A percentile compares a stretch with the other conserved stretches of the same genome.
These are phyloP conservation scores for Silene noctiflora DNA, from an alignment of 179 eudicot genomes.

Conservation along the genomic window DNA sequence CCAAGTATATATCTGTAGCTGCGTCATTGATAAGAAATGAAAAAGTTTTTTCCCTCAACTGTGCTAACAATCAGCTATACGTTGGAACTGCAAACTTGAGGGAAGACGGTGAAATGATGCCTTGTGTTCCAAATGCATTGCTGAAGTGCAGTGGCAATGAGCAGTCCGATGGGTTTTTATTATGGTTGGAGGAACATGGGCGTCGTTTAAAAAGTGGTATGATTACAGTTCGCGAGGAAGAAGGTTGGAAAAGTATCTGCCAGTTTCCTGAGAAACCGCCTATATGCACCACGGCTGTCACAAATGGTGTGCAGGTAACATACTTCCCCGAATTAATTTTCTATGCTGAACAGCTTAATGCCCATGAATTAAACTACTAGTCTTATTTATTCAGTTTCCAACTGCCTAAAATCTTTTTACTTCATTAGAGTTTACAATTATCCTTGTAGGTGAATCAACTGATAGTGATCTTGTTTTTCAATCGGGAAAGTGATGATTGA, in stretches of 20 bases:
- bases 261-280: slow-evolving; percentile 72
- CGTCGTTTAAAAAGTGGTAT: slow-evolving; percentile 67
- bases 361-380: background rate
- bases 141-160: slow-evolving; percentile 36
- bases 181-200: slow-evolving; percentile 94
- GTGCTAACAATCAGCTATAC: slow-evolving; percentile 60
- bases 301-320: slow-evolving; percentile 89
- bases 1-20: slow-evolving; percentile 57
- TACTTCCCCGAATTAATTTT: background rate
- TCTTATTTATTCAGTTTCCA: too few relatives aligned
- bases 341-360: background rate
- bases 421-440: background rate
- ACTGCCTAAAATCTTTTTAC: too few relatives aligned
- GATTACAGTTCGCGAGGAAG: slow-evolving; percentile 53
- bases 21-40: slow-evolving; percentile 33
- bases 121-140: slow-evolving; percentile 71
- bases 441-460: background rate
- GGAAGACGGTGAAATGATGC: slow-evolving; percentile 62
- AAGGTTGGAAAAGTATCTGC: slow-evolving; percentile 44
- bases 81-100: slow-evolving; percentile 63
- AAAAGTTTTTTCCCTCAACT: slow-evolving; percentile 65
- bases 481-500: too few relatives aligned
- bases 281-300: slow-evolving; percentile 61
- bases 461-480: background rate
- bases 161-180: slow-evolving; percentile 64